Conservation (phyloP, 331 rosid species). For the Quercus tomentella region DNA sequence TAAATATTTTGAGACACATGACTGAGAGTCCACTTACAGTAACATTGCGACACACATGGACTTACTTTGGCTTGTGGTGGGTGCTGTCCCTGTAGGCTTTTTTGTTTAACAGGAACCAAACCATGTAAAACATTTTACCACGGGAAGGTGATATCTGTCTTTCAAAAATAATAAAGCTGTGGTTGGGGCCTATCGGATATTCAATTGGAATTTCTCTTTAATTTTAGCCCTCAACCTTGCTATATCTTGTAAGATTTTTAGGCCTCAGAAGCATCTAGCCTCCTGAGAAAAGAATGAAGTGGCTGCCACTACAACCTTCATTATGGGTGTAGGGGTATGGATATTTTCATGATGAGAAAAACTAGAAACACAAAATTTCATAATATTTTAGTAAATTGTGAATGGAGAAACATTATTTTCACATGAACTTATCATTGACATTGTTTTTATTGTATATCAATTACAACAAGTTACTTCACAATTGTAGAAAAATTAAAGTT, state of each 20-base stretch:
- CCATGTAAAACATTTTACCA: conserved; percentile 11
- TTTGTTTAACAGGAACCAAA: not conserved
- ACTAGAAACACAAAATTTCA: too few relatives aligned
- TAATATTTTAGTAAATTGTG: too few relatives aligned
- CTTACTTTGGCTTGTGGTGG: not conserved
- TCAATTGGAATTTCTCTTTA: conserved; percentile 7
- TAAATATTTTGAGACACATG: not conserved
- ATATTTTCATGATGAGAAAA: not conserved
- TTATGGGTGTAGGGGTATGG: not conserved
- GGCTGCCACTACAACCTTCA: not conserved
- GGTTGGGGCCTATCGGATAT: conserved; percentile 8
- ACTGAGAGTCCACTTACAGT: not conserved
- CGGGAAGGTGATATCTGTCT: conserved; percentile 12
- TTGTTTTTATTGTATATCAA: too few relatives aligned
- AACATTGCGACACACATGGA: not conserved
- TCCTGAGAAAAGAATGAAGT: not conserved
- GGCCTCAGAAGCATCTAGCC: not conserved
- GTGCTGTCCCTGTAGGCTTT: not conserved
- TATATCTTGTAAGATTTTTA: not conserved
- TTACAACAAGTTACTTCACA: too few relatives aligned
- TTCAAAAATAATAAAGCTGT: not conserved
- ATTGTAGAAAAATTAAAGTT: too few relatives aligned
- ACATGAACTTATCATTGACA: too few relatives aligned
- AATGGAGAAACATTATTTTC: too few relatives aligned
- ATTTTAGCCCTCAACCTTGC: not conserved